phyloP scores from a whole-genome alignment of 257 asterid genomes.

The Fraxinus anomala region DNA sequence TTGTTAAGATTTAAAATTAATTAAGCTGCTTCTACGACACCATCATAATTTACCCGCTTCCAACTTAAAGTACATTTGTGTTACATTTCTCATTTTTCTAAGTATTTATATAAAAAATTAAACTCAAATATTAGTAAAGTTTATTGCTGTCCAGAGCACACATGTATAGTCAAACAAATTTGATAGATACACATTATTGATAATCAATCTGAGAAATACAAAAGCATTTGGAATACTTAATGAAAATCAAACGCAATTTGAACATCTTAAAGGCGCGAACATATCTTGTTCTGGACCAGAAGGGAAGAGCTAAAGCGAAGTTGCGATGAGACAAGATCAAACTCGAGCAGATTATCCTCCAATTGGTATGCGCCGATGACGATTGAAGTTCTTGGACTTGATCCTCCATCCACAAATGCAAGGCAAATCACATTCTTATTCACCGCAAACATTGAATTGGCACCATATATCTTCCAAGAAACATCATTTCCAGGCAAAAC shows the following conservation, averaged over 20 bases:
- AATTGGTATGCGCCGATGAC: conserved; percentile 54
- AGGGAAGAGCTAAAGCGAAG: conserved; percentile 53
- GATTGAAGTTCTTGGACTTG: conserved; percentile 34
- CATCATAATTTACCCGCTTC: no score
- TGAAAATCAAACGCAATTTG: not conserved
- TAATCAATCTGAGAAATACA: not conserved
- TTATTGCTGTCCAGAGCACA: not conserved
- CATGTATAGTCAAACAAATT: not conserved
- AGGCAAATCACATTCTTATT: conserved; percentile 47
- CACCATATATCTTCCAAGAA: no score
- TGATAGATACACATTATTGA: not conserved
- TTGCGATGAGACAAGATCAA: conserved; percentile 46
- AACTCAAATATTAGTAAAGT: not conserved
- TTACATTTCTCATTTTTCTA: no score
- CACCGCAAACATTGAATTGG: no score
- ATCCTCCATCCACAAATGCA: conserved; percentile 57
- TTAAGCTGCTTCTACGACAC: no score
- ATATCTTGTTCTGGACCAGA: conserved; percentile 33
- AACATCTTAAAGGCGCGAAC: conserved; percentile 33
- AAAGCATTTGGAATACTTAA: not conserved
- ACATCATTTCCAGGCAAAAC: no score
- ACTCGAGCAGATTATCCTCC: conserved; percentile 52
- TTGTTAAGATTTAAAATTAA: no score
- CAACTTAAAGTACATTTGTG: no score
- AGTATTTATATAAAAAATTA: no score